Evolutionary conservation across 768 basidiomycete genomes (phyloP).

Genomic region (Hygrocybe coccinea): DNA sequence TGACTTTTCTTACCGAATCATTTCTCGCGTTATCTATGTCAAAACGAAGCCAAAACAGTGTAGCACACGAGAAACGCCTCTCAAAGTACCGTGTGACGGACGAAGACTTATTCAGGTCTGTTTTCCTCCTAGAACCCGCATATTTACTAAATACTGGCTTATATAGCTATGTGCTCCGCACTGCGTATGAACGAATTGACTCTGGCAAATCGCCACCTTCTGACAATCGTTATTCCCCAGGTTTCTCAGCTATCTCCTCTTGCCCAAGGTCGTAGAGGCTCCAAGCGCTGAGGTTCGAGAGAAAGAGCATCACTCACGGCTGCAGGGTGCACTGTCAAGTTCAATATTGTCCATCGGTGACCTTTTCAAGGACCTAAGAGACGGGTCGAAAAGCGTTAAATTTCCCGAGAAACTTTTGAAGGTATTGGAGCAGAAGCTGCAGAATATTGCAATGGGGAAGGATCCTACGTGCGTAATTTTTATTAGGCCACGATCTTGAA

Average conservation of each 20-base stretch:
- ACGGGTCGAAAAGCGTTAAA: conserved; percentile 79
- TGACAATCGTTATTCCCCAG: conserved; percentile 36
- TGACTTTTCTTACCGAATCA: too few relatives aligned
- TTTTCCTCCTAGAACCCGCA: conserved; percentile 8
- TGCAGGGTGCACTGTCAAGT: conserved; percentile 59
- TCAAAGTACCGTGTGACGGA: conserved; percentile 77
- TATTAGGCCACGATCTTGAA: background rate
- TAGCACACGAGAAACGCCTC: conserved; percentile 63
- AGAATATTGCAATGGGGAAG: conserved; percentile 91
- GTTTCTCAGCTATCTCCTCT: conserved; percentile 65
- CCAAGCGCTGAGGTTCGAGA: conserved; percentile 40
- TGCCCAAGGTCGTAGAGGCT: conserved; percentile 48
- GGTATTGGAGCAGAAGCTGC: conserved; percentile 82
- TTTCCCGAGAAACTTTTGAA: conserved; percentile 94
- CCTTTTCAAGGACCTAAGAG: conserved; percentile 72
- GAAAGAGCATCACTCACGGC: conserved; percentile 58
- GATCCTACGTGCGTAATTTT: conserved; percentile 68
- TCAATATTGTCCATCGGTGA: conserved; percentile 58
- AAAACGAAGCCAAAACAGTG: conserved; percentile 69
- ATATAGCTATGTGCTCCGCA: conserved; percentile 71
- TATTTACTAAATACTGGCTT: conserved; percentile 7
- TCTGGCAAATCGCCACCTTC: conserved; percentile 7
- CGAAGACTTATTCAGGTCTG: conserved; percentile 81
- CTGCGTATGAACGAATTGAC: conserved; percentile 58
- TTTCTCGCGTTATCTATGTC: conserved; percentile 44